A percentile compares a stretch with the other conserved stretches of the same genome.
Conservation (phyloP, 495 filamentous ascomycete genomes). For the Penicillium coprophilum region DNA sequence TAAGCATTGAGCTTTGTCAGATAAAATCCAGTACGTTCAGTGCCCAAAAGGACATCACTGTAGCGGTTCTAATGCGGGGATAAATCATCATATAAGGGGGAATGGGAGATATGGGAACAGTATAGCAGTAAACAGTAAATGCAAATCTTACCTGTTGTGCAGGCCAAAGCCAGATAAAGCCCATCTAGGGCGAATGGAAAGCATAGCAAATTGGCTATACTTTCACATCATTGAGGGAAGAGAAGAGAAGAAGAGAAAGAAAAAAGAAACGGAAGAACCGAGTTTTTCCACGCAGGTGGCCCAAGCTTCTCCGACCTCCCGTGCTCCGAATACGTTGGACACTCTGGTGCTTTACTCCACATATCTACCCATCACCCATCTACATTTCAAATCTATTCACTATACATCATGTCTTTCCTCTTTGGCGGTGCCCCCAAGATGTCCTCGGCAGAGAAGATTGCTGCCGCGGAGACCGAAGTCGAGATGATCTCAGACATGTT, state of each 20-base stretch:
- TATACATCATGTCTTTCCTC: conserved; percentile 85
- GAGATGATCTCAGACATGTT: conserved; percentile 97
- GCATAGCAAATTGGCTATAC: conserved; percentile 29
- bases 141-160: conserved; percentile 38
- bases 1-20: conserved; percentile 18
- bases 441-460: conserved; percentile 92
- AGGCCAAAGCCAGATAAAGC: conserved; percentile 30
- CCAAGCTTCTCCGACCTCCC: conserved; percentile 36
- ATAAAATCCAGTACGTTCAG: conserved; percentile 42
- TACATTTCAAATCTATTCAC: conserved; percentile 4
- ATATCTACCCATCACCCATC: conserved; percentile 6
- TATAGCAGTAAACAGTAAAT: conserved; percentile 1
- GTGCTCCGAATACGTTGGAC: conserved; percentile 12
- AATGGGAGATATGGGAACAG: conserved; percentile 8
- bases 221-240: conserved; percentile 28
- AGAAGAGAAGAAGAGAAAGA: conserved; percentile 19
- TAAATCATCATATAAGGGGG: conserved; percentile 52
- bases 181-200: conserved; percentile 39
- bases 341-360: neutral
- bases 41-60: conserved; percentile 65
- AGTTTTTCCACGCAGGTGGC: conserved; percentile 26
- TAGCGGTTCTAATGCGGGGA: conserved; percentile 80
- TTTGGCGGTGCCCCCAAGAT: conserved; percentile 83
- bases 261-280: conserved; percentile 27
- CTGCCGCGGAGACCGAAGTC: conserved; percentile 84